Conservation (phyloP, 345 rosid genomes). For the Anacardium occidentale region DNA sequence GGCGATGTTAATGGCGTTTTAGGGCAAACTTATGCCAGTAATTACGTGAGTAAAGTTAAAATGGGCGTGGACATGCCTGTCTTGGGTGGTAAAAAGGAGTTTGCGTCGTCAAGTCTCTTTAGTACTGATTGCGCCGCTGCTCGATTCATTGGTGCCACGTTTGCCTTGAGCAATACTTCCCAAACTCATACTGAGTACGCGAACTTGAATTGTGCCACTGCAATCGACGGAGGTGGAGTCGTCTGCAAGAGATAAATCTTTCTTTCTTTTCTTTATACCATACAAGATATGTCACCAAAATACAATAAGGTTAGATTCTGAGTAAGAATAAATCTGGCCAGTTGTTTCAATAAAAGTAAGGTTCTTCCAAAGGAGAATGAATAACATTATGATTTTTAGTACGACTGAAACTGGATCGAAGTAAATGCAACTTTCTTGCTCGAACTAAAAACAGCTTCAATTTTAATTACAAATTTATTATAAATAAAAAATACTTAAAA, state of each 20-base stretch:
- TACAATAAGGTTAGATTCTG: neutral
- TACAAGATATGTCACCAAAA: neutral
- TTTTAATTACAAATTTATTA: too few species aligned
- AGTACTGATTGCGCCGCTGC: slow-evolving; percentile 21
- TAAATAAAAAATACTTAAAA: too few species aligned
- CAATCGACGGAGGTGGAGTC: slow-evolving; percentile 22
- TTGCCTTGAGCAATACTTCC: neutral
- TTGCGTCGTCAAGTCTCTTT: slow-evolving; percentile 2
- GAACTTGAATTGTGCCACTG: slow-evolving; percentile 19
- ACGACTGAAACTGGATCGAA: too few species aligned
- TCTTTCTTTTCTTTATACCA: neutral
- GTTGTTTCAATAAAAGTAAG: too few species aligned
- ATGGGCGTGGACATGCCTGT: slow-evolving; percentile 20
- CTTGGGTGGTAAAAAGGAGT: slow-evolving; percentile 23
- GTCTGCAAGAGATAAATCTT: slow-evolving; percentile 29
- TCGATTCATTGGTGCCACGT: slow-evolving; percentile 17
- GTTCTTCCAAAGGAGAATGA: too few species aligned
- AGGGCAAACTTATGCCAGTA: slow-evolving; percentile 10
- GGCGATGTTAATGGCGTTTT: slow-evolving; percentile 13
- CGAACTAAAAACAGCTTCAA: too few species aligned
- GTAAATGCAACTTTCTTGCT: too few species aligned
- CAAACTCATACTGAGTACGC: slow-evolving; percentile 13
- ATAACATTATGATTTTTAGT: too few species aligned
- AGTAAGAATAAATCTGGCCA: neutral
- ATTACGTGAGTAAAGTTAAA: slow-evolving; percentile 11